Conservation (phyloP, 306 rosid genomes). For the Castanea mollissima region DNA sequence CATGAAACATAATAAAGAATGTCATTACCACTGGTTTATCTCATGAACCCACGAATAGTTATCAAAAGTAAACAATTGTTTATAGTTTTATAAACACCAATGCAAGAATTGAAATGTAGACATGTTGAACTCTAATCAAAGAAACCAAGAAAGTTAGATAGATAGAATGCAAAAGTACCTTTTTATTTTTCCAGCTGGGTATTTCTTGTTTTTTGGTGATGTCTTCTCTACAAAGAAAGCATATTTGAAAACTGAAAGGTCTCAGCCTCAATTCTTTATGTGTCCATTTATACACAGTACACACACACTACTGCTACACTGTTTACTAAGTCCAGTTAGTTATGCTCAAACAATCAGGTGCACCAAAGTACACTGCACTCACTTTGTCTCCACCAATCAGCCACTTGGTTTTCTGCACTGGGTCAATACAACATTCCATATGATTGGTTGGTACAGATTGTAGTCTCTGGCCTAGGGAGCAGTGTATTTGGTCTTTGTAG, state of each 20-base stretch:
- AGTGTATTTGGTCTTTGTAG: neutral
- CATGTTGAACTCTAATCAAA: neutral
- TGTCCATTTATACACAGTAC: neutral
- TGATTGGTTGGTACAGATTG: neutral
- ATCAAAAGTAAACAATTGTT: too few species aligned
- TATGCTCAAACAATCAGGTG: neutral
- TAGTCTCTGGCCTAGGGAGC: neutral
- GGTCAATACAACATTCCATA: neutral
- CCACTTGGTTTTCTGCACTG: neutral
- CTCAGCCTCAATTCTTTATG: neutral
- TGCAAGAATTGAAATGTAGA: neutral
- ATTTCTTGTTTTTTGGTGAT: too few species aligned
- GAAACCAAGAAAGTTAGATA: neutral
- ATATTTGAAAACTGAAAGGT: neutral
- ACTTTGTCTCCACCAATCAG: neutral
- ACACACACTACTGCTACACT: neutral
- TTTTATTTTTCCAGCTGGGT: neutral
- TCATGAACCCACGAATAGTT: too few species aligned
- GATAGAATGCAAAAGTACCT: neutral
- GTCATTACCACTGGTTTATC: too few species aligned
- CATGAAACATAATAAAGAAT: too few species aligned
- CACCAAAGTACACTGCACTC: neutral
- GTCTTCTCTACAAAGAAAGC: neutral
- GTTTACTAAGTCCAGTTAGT: neutral
- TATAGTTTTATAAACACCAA: neutral